Evolutionary conservation across 1,284 basidiomycete species (phyloP), one percentile per base, ranked within the genome.

Genomic region (Melampsora occidentalis): DNA sequence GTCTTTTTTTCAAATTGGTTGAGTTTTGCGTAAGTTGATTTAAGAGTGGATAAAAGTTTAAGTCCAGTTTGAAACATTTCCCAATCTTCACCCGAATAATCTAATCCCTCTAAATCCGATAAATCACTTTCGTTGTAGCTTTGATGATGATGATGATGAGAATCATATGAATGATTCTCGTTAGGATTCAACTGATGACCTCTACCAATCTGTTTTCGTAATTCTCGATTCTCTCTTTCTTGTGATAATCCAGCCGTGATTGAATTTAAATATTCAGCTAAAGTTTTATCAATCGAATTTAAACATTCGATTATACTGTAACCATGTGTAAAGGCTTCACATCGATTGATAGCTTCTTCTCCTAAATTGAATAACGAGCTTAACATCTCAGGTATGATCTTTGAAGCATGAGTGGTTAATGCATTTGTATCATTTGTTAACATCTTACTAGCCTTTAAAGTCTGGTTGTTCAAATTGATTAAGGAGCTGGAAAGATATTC

Each of bases 11-110:
- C 93, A 80, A 94, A 93, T 33, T 83, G 81, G 2, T 82, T 79
- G 42, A 93, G 83, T 18, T 89, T 88, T 53, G 92, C 90, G 39
- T 87, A 87, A 10, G 94, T 86, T 0, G 87, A 86, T 0, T 90
- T 87, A 48, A 90, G 90, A 22, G 91, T 88, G 33, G 91, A 89
- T 46, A 97, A 87, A 25, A 95, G 85, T 81, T 93, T 91, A n/a
- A 97, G 83, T 1, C 89, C 88, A 10, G 88, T 84, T 82, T 96
- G 94, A 78, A 97, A 93, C 33, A 89, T 86, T 2, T 88, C 86
- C 91, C 93, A 94, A 82, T 97, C 93, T 76, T 92, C 89, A 2
- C 89, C 85, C 1, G 90, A 90, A 81, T 96, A 96, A 83, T 97
- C 93, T 78, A 94, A 84, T 78, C 92, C 91, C 49, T 81, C 81